Evolutionary conservation across 768 basidiomycete genomes (phyloP).

Genomic region (Ramaria rubella): DNA sequence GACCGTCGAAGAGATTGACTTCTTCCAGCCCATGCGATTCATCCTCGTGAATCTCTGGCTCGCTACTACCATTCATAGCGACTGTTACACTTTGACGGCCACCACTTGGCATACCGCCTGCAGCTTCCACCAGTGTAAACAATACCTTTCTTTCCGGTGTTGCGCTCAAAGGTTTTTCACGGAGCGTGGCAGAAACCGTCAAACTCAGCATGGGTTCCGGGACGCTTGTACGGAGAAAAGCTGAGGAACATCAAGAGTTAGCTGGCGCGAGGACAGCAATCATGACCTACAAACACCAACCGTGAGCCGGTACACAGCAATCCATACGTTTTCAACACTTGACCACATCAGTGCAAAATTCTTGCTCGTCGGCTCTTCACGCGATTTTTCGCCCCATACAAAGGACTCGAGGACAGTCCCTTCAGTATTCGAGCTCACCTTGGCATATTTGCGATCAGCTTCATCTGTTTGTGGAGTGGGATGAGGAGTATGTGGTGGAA

Average conservation of each 20-base stretch:
- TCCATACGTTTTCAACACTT: conserved; percentile 53
- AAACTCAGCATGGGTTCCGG: conserved; percentile 74
- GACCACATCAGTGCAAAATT: conserved; percentile 65
- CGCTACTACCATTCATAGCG: conserved; percentile 22
- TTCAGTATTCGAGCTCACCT: conserved; percentile 41
- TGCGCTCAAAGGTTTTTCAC: conserved; percentile 60
- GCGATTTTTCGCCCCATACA: conserved; percentile 64
- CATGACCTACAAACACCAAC: conserved; percentile 70
- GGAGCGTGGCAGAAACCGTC: conserved; percentile 80
- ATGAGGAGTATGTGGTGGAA: conserved; percentile 78
- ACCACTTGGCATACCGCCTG: conserved; percentile 10
- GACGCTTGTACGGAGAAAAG: conserved; percentile 64
- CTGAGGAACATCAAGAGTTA: conserved; percentile 31
- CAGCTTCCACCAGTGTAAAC: conserved; percentile 12
- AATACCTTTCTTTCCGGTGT: conserved; percentile 35
- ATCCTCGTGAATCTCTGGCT: conserved; percentile 31
- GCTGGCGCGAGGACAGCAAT: background rate
- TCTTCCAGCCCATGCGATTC: conserved; percentile 52
- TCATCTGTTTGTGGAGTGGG: conserved; percentile 72
- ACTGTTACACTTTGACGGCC: conserved; percentile 27
- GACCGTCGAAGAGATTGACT: conserved; percentile 59
- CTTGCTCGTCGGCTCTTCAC: conserved; percentile 35
- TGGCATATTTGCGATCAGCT: conserved; percentile 66
- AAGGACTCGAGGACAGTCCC: conserved; percentile 65
- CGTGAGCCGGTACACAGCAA: conserved; percentile 72